These are phyloP conservation scores for Geotrichum citri-aurantii DNA, from an alignment of 1,139 yeast genomes.

Conservation along the genomic window DNA sequence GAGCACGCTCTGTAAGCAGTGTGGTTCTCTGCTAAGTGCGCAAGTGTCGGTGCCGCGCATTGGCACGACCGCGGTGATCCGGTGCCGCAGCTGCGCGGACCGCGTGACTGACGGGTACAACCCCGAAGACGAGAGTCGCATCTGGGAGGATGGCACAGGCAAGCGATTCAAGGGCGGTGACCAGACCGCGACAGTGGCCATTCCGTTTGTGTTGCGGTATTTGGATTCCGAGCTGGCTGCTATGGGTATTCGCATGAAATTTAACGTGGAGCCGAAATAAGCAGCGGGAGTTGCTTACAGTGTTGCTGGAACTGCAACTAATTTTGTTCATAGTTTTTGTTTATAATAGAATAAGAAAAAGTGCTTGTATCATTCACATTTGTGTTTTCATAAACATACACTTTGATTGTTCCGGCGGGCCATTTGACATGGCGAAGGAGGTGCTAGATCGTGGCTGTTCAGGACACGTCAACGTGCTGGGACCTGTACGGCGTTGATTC, in stretches of 20 bases:
- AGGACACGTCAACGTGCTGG: constrained; percentile 12
- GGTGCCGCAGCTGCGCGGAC: constrained; percentile 89
- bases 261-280: constrained; percentile 52
- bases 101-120: constrained; percentile 42
- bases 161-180: constrained; percentile 87
- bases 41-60: constrained; percentile 88
- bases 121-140: constrained; percentile 63
- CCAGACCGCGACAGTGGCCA: constrained; percentile 87
- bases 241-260: constrained; percentile 93
- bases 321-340: neutral
- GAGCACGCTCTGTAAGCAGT: constrained; percentile 79
- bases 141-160: constrained; percentile 98
- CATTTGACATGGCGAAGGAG: too few relatives aligned
- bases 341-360: neutral
- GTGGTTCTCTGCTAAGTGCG: constrained; percentile 88
- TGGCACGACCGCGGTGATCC: constrained; percentile 68
- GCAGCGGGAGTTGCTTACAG: neutral
- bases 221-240: constrained; percentile 94
- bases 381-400: neutral
- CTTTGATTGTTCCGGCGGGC: neutral
- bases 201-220: constrained; percentile 93
- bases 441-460: neutral
- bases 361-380: neutral
- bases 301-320: neutral
- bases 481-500: neutral